Base-by-base conservation (phyloP, 1,139 yeast species). In the Scheffersomyces lignicola region DNA sequence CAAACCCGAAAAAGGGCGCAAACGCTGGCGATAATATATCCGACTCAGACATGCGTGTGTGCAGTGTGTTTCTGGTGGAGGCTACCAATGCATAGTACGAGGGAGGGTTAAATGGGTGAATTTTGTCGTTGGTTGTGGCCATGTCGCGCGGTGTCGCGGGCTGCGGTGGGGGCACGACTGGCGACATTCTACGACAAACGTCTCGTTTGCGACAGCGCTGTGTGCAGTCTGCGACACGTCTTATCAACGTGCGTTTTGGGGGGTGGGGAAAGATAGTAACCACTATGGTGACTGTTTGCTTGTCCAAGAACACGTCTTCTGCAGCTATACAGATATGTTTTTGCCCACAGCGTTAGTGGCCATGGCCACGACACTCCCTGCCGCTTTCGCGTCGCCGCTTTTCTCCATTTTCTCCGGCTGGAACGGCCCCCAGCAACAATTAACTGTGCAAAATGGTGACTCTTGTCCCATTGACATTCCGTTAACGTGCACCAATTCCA, bases 1-100 rank as follows among this genome's bases (percentile, higher is more conserved):
- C 96, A 62, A 89, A 88, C 32, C 97, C 97, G 58, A 90, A 82
- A 62, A 90, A 89, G 40, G 97, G 96, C 10, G 97, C 96, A 66
- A 83, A 89, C 25, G 80, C 80, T 33, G 97, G 97, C 23, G 86
- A 73, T 56, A 77, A 82, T 56, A 82, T 90, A 44, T 69, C 73
- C 34, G 54, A 43, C 31, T 49, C 65, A 22, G 69, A 60, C 69
- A 64, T 62, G n/a, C 27, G 18, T 34, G 17, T 22, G 31, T 31
- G 31, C 6, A 13, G 16, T 4, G 13, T n/a, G n/a, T n/a, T n/a
- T n/a, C n/a, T n/a, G n/a, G n/a, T n/a, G n/a, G n/a, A n/a, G n/a
- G 16, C 18, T 14, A 13, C 25, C 15, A 13, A 5, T 18, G 9
- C 20, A 20, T 16, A 13, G 11, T 32, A 13, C 21, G n/a, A 16